Base-by-base conservation (phyloP, 306 rosid genomes). In the Morella rubra region DNA sequence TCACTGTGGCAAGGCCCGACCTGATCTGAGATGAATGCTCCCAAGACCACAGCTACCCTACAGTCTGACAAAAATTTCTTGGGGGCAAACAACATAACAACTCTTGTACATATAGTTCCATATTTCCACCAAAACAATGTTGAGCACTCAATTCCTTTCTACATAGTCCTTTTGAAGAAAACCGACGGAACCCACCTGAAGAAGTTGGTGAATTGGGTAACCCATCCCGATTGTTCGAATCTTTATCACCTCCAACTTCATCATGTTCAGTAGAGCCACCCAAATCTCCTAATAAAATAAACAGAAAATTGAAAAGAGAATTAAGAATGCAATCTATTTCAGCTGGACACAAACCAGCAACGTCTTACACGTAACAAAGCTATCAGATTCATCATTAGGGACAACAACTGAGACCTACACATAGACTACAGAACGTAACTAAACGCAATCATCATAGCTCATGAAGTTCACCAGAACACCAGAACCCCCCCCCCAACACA, bases 151-250 rank as follows among this genome's bases (percentile, higher is more conserved):
- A 87, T 91, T 91, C 98, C 90, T 80, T 88, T 83, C 86, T 90
- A 89, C 92, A 95, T 84, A 95, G 96, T 92, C 97, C 96, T 86
- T 92, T 94, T 80, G 97, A 92, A 86, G 96, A 90, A 90, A 90
- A 89, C 96, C 93, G 96, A 92, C 88, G 81, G 97, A 89, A 95
- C 99, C 99, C 97, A 95, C 99, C 99, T 95, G 99, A 95, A 82
- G 99, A 90, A 73, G 97, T 89, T 85, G 98, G 97, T 90, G 99
- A 92, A 85, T 87, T 87, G 90, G 96, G 89, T 89, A 89, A 88
- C 81, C 91, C 93, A 60, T 85, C 89, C 44, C 84, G 85, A 83
- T 76, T 73, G 76, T 84, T 92, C 65, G 92, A 82, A 79, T 86
- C 83, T 41, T 56, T 86, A 81, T 91, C 92, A 71, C 86, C 93